Evolutionary conservation across 805 yeast species (phyloP).

Genomic region (Zygotorulaspora sp.): DNA sequence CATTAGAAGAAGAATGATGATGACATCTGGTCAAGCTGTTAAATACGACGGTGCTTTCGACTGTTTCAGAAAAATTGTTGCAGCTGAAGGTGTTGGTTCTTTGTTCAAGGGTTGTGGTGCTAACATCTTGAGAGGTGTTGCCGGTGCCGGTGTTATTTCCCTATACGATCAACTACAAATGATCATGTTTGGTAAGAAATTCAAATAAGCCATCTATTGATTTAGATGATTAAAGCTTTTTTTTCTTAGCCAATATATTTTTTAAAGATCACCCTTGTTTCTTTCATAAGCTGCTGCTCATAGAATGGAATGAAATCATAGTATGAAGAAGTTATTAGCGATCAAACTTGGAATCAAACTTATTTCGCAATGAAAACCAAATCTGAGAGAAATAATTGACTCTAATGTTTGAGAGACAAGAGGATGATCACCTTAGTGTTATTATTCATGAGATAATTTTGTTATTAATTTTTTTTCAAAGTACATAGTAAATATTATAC

Average conservation of each 20-base stretch:
- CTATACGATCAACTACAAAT: constrained; percentile 95
- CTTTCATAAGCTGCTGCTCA: no score
- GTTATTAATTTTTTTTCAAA: constrained; percentile 5
- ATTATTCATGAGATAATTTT: constrained; percentile 13
- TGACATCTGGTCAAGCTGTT: constrained; percentile 98
- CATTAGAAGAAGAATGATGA: constrained; percentile 99
- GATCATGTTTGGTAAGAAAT: constrained; percentile 93
- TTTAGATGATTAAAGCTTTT: background rate
- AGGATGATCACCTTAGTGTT: constrained; percentile 11
- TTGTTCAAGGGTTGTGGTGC: constrained; percentile 99
- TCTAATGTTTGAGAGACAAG: background rate
- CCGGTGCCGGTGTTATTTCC: constrained; percentile 99
- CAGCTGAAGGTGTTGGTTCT: constrained; percentile 90
- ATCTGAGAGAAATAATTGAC: no score
- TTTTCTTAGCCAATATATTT: no score
- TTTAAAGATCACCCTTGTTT: no score
- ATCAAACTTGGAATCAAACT: no score
- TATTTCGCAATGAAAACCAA: no score
- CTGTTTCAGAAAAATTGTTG: constrained; percentile 86
- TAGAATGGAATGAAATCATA: no score
- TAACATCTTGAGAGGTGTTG: constrained; percentile 99
- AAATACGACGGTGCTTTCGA: constrained; percentile 94
- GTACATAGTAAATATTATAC: constrained; percentile 8
- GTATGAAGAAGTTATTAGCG: no score
- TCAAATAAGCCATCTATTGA: constrained; percentile 48